Evolutionary conservation across 129 eudicot species (phyloP).

Genomic region (Tagetes erecta): DNA sequence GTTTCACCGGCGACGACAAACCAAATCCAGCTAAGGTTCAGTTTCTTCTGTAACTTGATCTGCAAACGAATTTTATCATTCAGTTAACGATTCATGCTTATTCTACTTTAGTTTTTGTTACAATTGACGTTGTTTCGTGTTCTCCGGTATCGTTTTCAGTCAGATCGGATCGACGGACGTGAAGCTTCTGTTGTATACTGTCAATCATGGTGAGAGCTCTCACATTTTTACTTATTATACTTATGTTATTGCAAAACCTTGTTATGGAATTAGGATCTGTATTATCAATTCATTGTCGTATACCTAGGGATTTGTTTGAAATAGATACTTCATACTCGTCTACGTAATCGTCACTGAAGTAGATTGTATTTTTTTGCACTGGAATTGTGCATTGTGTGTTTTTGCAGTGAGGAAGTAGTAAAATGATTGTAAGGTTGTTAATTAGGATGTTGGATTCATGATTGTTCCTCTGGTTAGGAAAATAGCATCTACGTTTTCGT

Average conservation of each 20-base stretch:
- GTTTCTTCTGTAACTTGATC: not conserved
- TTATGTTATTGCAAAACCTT: slow-evolving; percentile 2
- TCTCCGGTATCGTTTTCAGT: not conserved
- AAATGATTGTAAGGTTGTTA: slow-evolving; percentile 9
- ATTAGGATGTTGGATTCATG: not conserved
- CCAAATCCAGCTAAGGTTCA: slow-evolving; percentile 7
- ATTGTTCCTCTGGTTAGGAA: slow-evolving; percentile 2
- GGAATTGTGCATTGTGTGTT: too few species aligned
- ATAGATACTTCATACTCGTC: not conserved
- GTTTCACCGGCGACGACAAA: slow-evolving; percentile 16
- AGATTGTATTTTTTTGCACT: slow-evolving; percentile 12
- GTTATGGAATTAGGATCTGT: slow-evolving; percentile 18
- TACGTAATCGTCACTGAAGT: not conserved
- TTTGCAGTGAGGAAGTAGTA: not conserved
- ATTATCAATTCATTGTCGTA: not conserved
- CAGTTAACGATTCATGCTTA: not conserved
- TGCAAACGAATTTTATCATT: not conserved
- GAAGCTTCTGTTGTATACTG: slow-evolving; percentile 7
- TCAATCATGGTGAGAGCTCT: slow-evolving; percentile 27
- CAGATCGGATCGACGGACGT: slow-evolving; percentile 19
- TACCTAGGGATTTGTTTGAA: not conserved
- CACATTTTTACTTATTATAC: not conserved
- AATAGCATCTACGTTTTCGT: slow-evolving; percentile 6
- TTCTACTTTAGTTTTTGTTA: not conserved
- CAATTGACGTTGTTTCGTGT: slow-evolving; percentile 8